Percentiles rank a stretch among this genome's conserved stretches.
Evolutionary conservation across 176 grass and related monocot species (phyloP).

Genomic region (Rhynchospora pubera): DNA sequence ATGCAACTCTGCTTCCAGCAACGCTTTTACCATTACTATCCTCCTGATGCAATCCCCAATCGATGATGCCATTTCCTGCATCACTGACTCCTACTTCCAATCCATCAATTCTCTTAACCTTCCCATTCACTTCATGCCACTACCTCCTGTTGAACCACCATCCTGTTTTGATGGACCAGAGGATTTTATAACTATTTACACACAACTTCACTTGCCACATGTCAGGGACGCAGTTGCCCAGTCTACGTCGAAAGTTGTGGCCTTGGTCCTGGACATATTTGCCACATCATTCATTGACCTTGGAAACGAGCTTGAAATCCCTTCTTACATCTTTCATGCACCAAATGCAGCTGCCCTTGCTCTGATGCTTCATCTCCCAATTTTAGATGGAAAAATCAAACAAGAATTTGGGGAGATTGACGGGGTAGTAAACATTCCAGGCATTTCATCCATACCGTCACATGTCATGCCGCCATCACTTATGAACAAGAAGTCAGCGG

Average conservation of each 20-base stretch:
- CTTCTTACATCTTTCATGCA: conserved; percentile 46
- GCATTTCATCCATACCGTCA: conserved; percentile 30
- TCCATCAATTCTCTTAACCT: background rate
- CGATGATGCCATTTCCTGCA: background rate
- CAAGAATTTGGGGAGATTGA: conserved; percentile 23
- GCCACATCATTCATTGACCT: conserved; percentile 37
- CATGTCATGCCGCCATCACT: conserved; percentile 17
- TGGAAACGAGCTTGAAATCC: conserved; percentile 21
- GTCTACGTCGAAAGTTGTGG: background rate
- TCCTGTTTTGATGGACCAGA: conserved; percentile 14
- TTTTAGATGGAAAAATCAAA: conserved; percentile 17
- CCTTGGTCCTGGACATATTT: conserved; percentile 50
- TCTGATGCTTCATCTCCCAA: conserved; percentile 37
- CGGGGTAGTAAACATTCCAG: conserved; percentile 27
- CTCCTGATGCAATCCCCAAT: conserved; percentile 14
- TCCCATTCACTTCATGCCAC: conserved; percentile 30
- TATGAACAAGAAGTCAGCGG: conserved; percentile 27
- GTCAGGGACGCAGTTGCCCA: conserved; percentile 13
- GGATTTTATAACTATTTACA: conserved; percentile 46
- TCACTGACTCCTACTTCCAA: background rate
- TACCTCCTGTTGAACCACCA: conserved; percentile 27
- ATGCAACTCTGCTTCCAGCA: background rate
- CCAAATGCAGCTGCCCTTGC: conserved; percentile 23
- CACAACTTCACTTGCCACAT: conserved; percentile 36
- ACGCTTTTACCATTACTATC: background rate